A percentile compares a stretch with the other conserved stretches of the same genome.
These are phyloP conservation scores for Podila epicladia DNA, from an alignment of 192 early-diverging fungal species.

Conservation along the genomic window DNA sequence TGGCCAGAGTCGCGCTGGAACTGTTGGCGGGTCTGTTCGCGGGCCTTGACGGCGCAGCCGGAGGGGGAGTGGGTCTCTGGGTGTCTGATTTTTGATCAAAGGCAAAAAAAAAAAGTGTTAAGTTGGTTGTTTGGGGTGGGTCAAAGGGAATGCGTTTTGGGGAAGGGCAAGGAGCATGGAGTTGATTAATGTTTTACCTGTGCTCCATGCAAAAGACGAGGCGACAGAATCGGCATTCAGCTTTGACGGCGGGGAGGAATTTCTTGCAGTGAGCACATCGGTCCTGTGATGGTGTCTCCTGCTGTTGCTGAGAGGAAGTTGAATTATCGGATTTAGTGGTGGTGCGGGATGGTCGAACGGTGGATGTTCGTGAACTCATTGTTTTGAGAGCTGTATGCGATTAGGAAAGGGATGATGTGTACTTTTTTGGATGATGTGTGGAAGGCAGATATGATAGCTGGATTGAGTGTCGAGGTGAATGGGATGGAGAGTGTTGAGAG, in stretches of 20 bases:
- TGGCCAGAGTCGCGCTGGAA: constrained; percentile 46
- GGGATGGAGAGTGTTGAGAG: neutral
- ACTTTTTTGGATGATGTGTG: too few species aligned
- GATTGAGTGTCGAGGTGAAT: neutral
- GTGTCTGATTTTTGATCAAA: constrained; percentile 20
- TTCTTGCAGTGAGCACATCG: constrained; percentile 49
- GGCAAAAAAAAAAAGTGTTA: neutral
- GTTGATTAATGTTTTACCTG: constrained; percentile 10
- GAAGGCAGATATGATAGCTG: neutral
- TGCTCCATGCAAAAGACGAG: constrained; percentile 48
- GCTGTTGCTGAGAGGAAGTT: neutral
- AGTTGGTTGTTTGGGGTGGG: too few species aligned
- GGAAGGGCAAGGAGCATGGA: neutral
- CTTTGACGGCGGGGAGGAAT: constrained; percentile 43
- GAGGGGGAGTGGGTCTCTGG: constrained; percentile 45
- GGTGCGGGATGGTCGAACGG: constrained; percentile 31
- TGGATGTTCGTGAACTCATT: constrained; percentile 44
- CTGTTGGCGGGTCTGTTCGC: constrained; percentile 36
- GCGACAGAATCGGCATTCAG: constrained; percentile 34
- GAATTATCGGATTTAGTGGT: constrained; percentile 21
- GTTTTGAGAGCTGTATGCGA: neutral
- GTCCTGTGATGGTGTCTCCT: constrained; percentile 27
- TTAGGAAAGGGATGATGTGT: too few species aligned
- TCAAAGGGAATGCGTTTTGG: too few species aligned
- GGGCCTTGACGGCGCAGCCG: constrained; percentile 28